phyloP scores from a whole-genome alignment of 2,329 filamentous ascomycete species.

The Calonectria honghensis region DNA sequence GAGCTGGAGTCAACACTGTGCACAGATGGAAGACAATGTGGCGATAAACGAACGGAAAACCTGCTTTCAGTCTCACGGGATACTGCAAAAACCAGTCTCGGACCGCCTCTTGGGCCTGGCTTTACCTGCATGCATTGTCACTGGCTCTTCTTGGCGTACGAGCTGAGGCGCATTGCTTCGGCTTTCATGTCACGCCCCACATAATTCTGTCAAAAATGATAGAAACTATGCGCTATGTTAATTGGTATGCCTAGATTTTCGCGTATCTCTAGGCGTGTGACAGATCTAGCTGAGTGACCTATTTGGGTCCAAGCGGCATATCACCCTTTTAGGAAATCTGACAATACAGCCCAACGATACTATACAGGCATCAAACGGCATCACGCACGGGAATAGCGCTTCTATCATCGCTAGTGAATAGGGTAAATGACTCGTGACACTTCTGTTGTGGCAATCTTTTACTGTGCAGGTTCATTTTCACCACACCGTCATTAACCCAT shows the following conservation, averaged over 20 bases:
- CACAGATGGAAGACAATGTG: neutral
- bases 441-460: neutral
- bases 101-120: neutral
- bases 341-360: neutral
- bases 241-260: neutral
- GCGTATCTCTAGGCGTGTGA: neutral
- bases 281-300: neutral
- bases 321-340: neutral
- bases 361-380: neutral
- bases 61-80: neutral
- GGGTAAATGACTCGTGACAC: neutral
- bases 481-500: neutral
- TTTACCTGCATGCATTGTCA: neutral
- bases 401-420: neutral
- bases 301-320: neutral
- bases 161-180: neutral
- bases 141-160: neutral
- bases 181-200: neutral
- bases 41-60: neutral
- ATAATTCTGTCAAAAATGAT: neutral
- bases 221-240: neutral
- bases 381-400: neutral
- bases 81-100: neutral
- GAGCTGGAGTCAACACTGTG: neutral
- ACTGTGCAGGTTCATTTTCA: neutral